Evolutionary conservation across 2,329 filamentous ascomycete genomes (phyloP).

Genomic region (Cytospora paraplurivora): DNA sequence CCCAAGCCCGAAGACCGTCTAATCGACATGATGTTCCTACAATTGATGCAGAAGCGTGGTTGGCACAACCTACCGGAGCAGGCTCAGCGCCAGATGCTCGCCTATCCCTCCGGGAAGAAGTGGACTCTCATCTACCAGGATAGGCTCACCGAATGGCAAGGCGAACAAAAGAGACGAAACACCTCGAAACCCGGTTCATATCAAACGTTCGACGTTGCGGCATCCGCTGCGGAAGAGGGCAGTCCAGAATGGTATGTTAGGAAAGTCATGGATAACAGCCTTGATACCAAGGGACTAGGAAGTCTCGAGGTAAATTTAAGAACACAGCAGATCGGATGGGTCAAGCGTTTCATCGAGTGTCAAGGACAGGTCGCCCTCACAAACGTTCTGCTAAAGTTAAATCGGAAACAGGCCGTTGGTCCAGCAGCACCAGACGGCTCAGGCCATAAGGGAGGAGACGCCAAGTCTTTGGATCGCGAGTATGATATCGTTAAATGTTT

Average conservation of each 20-base stretch:
- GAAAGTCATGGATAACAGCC: slow-evolving; percentile 93
- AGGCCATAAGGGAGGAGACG: slow-evolving; percentile 47
- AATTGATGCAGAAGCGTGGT: slow-evolving; percentile 94
- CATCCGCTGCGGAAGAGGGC: slow-evolving; percentile 88
- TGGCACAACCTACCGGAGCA: slow-evolving; percentile 97
- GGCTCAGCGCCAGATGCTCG: slow-evolving; percentile 92
- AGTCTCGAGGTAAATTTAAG: slow-evolving; percentile 92
- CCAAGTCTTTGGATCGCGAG: slow-evolving; percentile 85
- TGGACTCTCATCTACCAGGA: slow-evolving; percentile 98
- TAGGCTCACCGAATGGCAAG: slow-evolving; percentile 88
- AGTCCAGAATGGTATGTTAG: slow-evolving; percentile 98
- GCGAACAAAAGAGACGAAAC: slow-evolving; percentile 84
- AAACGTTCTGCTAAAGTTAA: slow-evolving; percentile 90
- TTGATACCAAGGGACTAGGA: slow-evolving; percentile 87
- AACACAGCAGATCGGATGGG: slow-evolving; percentile 97
- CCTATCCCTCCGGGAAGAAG: slow-evolving; percentile 92
- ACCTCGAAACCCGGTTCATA: slow-evolving; percentile 73
- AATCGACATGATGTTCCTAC: slow-evolving; percentile 88
- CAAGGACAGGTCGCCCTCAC: slow-evolving; percentile 96
- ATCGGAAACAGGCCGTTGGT: slow-evolving; percentile 77
- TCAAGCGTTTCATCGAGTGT: slow-evolving; percentile 93
- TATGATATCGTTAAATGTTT: slow-evolving; percentile 98
- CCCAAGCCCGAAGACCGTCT: slow-evolving; percentile 75
- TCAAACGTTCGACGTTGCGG: slow-evolving; percentile 64
- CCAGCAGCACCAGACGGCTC: slow-evolving; percentile 62